Evolutionary conservation across 2,329 filamentous ascomycete species (phyloP), one percentile per base, ranked within the genome.

Genomic region (Teratosphaeria viscida): DNA sequence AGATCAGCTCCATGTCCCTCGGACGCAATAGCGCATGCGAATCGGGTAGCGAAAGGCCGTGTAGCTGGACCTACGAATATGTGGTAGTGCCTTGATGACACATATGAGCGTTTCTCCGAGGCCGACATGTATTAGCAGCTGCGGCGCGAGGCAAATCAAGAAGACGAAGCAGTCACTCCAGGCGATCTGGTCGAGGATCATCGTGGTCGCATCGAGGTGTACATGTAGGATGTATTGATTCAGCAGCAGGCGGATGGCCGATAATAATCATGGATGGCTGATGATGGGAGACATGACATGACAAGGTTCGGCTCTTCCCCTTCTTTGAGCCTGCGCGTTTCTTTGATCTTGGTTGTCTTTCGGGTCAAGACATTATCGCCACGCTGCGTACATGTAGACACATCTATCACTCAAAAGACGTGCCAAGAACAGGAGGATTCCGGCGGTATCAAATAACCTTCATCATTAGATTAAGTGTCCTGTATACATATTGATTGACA

Each of bases 131-230:
- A 85, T 75, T 37, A 92, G 75, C 43, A 94, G 76, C 73, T 92
- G 87, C 2, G 87, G 88, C 3, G 84, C 77, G 14, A 92, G 80
- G 67, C 89, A 86, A 52, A 86, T 57, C 55, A 88, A 80, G 69
- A 92, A 94, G 60, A 85, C 83, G 34, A 87, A 60, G 75, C 88
- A 91, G 76, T 94, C 90, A 32, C 90, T 71, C 72, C 87, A 87
- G 6, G 86, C 89, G 53, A 94, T 83, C 60, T 87, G 85, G 39
- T 83, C 82, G 52, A 94, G 78, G 61, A 90, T 86, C 87, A 92
- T 91, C 14, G 59, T 62, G 55, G 58, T 58, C 35, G 56, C 55
- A 37, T 52, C 14, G 23, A 52, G 7, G 16, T 26, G 29, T 23
- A 2, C 23, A 23, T 23, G 23, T 23, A 23, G 23, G 23, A 23